Evolutionary conservation across 192 early-diverging fungal genomes (phyloP), one percentile per base, ranked within the genome.

Genomic region (Paraglomus brasilianum): DNA sequence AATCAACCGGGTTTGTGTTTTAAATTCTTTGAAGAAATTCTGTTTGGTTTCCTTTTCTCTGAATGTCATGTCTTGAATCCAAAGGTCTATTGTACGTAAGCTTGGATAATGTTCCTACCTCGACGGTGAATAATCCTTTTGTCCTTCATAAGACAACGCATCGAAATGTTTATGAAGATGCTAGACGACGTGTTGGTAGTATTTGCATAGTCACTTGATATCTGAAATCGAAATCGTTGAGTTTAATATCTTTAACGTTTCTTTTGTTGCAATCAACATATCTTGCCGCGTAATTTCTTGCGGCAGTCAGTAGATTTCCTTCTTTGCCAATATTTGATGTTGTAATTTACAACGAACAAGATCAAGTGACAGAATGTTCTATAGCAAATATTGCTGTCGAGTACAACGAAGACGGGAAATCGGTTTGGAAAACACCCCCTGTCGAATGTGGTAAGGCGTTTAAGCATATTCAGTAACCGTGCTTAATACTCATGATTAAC

Each of bases 351-450:
- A 86, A 86, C 58, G 64, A 80, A 45, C 45, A 72, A 1, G 24
- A 63, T n/a, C 69, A 86, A 59, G 69, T 86, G 4, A 86, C 81
- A 39, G 85, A 86, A 44, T 74, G 79, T 9, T 75, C 81, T 30
- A 83, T 86, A 56, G 77, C 83, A 21, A 86, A 86, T 46, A 77
- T 86, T 46, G 85, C 85, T 4, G 46, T 86, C 6, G 71, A 79
- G 38, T 44, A 60, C 39, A 13, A 53, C 51, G 53, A 76, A 59
- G 22, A 61, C 40, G 61, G 69, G 19, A 41, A 71, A 39, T 21
- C 69, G 7, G 41, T 69, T 11, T 86, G 85, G 85, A 77, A 78
- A 30, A 86, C 85, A 19, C 85, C 85, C 1, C 49, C 59, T 0
- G 30, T 58, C 58, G 64, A 68, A 65, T 78, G 65, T 67, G 56